A percentile compares a stretch with the other conserved stretches of the same genome.
Conservation (phyloP, 2,329 filamentous ascomycete species). For the Botryosphaeria dothidea region DNA sequence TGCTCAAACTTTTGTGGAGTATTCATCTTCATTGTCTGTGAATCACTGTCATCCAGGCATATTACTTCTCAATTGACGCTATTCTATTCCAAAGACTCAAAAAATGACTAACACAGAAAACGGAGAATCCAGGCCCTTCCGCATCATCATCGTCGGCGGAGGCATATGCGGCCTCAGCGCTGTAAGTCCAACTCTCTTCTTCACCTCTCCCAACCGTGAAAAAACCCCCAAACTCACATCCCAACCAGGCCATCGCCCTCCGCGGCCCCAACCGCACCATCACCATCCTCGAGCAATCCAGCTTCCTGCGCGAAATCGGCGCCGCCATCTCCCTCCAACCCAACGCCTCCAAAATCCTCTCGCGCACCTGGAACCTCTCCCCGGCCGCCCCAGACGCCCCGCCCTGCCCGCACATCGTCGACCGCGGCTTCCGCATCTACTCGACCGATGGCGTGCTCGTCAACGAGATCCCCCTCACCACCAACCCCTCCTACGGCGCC, state of each 20-base stretch:
- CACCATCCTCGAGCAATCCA: constrained; percentile 35
- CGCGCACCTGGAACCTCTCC: constrained; percentile 32
- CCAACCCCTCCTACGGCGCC: constrained; percentile 37
- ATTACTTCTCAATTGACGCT: too few relatives aligned
- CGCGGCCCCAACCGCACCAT: constrained; percentile 35
- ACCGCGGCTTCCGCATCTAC: constrained; percentile 40
- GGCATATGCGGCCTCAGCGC: constrained; percentile 10
- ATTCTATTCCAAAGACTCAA: too few relatives aligned
- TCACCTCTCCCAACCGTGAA: neutral
- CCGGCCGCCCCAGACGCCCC: constrained; percentile 25
- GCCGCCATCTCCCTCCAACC: constrained; percentile 46
- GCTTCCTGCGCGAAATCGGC: constrained; percentile 39
- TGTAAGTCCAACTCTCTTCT: neutral
- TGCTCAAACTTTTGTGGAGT: neutral
- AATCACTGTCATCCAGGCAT: too few relatives aligned
- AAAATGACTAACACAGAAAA: neutral
- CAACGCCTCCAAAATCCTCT: constrained; percentile 41
- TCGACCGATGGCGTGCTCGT: constrained; percentile 34
- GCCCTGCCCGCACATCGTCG: constrained; percentile 34
- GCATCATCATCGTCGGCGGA: constrained; percentile 33
- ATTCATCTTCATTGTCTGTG: too few relatives aligned
- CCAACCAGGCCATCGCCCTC: constrained; percentile 37
- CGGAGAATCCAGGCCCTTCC: constrained; percentile 25
- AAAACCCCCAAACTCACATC: neutral
- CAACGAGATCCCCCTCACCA: constrained; percentile 33